Percentiles rank a stretch among this genome's conserved stretches.
These are phyloP conservation scores for Westerdykella sp. DNA, from an alignment of 2,329 filamentous ascomycete genomes.

Conservation along the genomic window DNA sequence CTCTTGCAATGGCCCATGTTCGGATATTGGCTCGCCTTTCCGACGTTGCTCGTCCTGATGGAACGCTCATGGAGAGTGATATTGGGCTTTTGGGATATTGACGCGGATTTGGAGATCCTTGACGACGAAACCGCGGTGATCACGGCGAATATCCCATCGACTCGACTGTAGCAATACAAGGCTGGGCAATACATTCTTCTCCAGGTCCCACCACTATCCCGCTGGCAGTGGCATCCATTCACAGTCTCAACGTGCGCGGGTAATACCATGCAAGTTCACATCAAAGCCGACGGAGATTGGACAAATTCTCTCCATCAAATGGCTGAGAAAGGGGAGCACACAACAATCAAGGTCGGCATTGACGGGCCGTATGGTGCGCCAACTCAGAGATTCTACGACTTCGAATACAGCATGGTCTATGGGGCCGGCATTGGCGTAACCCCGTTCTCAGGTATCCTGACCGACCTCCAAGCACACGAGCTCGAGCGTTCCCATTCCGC, in stretches of 20 bases:
- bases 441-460: conserved; percentile 52
- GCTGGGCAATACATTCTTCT: conserved; percentile 55
- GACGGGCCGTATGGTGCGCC: conserved; percentile 55
- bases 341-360: conserved; percentile 46
- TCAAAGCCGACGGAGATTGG: conserved; percentile 56
- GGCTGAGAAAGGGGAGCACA: conserved; percentile 32
- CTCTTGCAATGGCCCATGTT: conserved; percentile 53
- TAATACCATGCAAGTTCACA: conserved; percentile 50
- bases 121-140: conserved; percentile 51
- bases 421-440: conserved; percentile 55
- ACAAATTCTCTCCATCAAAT: conserved; percentile 44
- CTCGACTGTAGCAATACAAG: conserved; percentile 48
- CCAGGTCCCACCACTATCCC: conserved; percentile 48
- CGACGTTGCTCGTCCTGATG: conserved; percentile 46
- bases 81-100: conserved; percentile 46
- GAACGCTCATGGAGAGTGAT: conserved; percentile 45
- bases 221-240: conserved; percentile 56
- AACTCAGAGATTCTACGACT: conserved; percentile 54
- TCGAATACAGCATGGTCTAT: conserved; percentile 51
- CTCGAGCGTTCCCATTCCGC: conserved; percentile 27
- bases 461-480: conserved; percentile 47
- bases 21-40: conserved; percentile 52
- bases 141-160: conserved; percentile 44
- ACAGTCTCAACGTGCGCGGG: conserved; percentile 52
- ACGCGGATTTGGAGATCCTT: conserved; percentile 45